Percentiles rank a stretch among this genome's conserved stretches.
phyloP scores from a whole-genome alignment of 345 rosid genomes.

The Euphorbia pulcherrima region DNA sequence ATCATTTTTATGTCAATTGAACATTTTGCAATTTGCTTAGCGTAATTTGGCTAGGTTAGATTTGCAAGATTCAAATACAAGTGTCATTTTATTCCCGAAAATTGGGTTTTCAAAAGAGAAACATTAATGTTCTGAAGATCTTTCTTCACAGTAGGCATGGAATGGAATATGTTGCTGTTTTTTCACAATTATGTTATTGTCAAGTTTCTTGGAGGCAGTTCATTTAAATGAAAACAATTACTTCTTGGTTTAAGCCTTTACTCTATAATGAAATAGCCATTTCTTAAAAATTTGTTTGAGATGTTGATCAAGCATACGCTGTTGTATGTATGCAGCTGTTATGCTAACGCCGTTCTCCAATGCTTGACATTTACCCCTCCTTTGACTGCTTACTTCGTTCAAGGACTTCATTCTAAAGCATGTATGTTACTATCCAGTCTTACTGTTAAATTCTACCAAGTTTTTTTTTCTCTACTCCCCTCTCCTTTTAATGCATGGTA shows the following conservation, averaged over 20 bases:
- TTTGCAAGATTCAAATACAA: not conserved
- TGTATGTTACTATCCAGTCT: conserved; percentile 45
- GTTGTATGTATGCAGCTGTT: conserved; percentile 66
- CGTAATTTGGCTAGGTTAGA: not conserved
- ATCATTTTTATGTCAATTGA: not conserved
- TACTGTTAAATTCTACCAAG: conserved; percentile 3
- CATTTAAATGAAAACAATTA: not conserved
- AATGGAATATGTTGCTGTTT: not conserved
- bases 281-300: not conserved
- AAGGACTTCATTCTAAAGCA: conserved; percentile 72
- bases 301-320: conserved; percentile 13
- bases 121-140: not conserved
- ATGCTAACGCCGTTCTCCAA: conserved; percentile 90
- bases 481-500: conserved; percentile 9
- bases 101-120: not conserved
- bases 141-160: not conserved
- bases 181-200: not conserved
- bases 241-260: not conserved
- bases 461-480: conserved; percentile 14
- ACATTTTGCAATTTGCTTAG: not conserved
- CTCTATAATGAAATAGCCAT: not conserved
- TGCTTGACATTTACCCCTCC: conserved; percentile 95
- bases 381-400: conserved; percentile 73
- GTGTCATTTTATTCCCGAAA: not conserved
- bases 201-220: not conserved